Conservation (phyloP, 495 filamentous ascomycete genomes). For the Peziza echinospora region DNA sequence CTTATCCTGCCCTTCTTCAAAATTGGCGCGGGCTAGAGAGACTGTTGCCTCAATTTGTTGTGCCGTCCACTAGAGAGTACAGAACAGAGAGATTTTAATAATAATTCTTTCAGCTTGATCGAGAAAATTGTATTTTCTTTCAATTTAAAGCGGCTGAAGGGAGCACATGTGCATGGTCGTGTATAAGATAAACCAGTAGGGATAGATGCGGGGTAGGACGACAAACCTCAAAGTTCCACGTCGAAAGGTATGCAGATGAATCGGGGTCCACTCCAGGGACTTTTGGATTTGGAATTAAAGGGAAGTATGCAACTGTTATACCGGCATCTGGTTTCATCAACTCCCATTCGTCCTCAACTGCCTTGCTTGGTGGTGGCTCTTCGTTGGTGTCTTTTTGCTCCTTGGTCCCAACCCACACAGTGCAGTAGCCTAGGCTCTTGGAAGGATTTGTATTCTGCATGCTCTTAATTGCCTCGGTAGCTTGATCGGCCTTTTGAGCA, state of each 20-base stretch:
- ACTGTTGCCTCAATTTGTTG: slow-evolving; percentile 66
- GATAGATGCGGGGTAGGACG: neutral
- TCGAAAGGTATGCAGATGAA: slow-evolving; percentile 63
- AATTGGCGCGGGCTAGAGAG: slow-evolving; percentile 67
- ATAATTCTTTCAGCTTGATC: too few relatives aligned
- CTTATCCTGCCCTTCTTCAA: slow-evolving; percentile 51
- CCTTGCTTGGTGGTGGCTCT: slow-evolving; percentile 38
- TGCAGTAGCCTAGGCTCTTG: slow-evolving; percentile 64
- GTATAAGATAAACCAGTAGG: neutral
- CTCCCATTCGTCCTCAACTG: slow-evolving; percentile 43
- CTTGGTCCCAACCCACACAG: slow-evolving; percentile 77
- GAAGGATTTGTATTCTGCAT: slow-evolving; percentile 9
- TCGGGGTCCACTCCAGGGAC: slow-evolving; percentile 62
- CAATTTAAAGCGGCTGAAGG: too few relatives aligned
- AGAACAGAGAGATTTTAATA: too few relatives aligned
- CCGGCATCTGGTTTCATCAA: slow-evolving; percentile 60
- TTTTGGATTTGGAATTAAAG: slow-evolving; percentile 59
- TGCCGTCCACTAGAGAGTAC: slow-evolving; percentile 47
- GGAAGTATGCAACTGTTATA: slow-evolving; percentile 77
- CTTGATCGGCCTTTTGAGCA: slow-evolving; percentile 32
- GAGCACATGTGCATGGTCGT: too few relatives aligned
- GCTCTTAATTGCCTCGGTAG: slow-evolving; percentile 5
- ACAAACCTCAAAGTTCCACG: slow-evolving; percentile 71
- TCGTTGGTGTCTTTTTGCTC: slow-evolving; percentile 38
- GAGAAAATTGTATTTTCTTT: too few relatives aligned